Percentiles rank a stretch among this genome's conserved stretches.
Evolutionary conservation across 1,139 yeast genomes (phyloP).

Genomic region (Arxiozyma slooffiae): DNA sequence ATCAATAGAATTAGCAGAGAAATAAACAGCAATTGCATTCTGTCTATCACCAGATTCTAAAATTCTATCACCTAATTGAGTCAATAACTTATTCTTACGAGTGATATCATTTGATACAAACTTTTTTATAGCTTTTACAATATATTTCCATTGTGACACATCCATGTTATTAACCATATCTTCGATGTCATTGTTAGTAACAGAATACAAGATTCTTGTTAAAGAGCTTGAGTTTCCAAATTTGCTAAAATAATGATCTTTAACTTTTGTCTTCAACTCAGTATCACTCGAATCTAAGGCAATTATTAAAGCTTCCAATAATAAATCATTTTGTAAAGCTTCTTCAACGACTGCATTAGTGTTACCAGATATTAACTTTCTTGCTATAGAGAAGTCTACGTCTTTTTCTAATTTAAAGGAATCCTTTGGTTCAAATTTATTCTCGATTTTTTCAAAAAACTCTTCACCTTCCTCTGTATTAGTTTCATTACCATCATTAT

Average conservation of each 20-base stretch:
- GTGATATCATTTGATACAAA: constrained; percentile 39
- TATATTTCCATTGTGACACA: constrained; percentile 72
- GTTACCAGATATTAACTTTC: constrained; percentile 54
- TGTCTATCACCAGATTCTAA: constrained; percentile 46
- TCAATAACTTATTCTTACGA: constrained; percentile 45
- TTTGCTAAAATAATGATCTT: constrained; percentile 57
- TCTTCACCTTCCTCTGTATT: constrained; percentile 22
- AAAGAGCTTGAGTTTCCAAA: constrained; percentile 43
- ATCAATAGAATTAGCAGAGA: constrained; percentile 74
- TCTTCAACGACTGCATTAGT: constrained; percentile 57
- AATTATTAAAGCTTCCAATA: constrained; percentile 73
- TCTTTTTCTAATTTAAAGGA: constrained; percentile 33
- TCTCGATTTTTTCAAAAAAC: constrained; percentile 31
- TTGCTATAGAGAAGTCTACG: constrained; percentile 41
- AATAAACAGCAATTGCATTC: constrained; percentile 66
- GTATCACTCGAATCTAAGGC: constrained; percentile 62
- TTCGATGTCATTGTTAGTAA: constrained; percentile 47
- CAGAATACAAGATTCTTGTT: constrained; percentile 65
- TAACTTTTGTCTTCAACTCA: constrained; percentile 53
- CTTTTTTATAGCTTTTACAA: constrained; percentile 60
- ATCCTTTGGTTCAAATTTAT: constrained; percentile 35
- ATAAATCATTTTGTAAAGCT: constrained; percentile 53
- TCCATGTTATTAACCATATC: constrained; percentile 76
- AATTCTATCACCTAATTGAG: constrained; percentile 67
- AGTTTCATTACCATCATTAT: constrained; percentile 26